These are phyloP conservation scores for Ophiocordyceps sinensis DNA, from an alignment of 2,329 filamentous ascomycete genomes.

Conservation along the genomic window DNA sequence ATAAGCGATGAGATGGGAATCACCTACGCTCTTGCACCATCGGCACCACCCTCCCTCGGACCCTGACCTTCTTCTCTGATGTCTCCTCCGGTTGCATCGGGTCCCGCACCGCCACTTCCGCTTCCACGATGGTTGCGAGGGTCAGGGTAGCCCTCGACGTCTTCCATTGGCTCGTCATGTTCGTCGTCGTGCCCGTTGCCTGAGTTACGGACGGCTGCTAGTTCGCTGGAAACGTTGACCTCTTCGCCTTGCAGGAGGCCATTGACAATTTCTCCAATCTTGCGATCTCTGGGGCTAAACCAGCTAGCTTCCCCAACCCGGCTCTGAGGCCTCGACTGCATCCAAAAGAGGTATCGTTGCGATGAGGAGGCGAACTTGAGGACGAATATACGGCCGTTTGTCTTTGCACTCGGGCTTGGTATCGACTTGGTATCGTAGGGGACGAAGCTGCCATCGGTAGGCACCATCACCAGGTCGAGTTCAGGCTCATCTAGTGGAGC, in stretches of 20 bases:
- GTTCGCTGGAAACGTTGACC: slow-evolving; percentile 60
- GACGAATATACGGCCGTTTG: slow-evolving; percentile 81
- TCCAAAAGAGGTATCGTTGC: slow-evolving; percentile 86
- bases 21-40: slow-evolving; percentile 99
- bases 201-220: slow-evolving; percentile 45
- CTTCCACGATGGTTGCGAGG: slow-evolving; percentile 41
- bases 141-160: slow-evolving; percentile 52
- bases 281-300: slow-evolving; percentile 75
- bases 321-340: slow-evolving; percentile 78
- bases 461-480: slow-evolving; percentile 87
- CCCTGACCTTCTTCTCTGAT: slow-evolving; percentile 79
- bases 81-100: slow-evolving; percentile 81
- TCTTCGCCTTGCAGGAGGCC: slow-evolving; percentile 77
- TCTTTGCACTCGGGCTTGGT: slow-evolving; percentile 44
- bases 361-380: slow-evolving; percentile 91
- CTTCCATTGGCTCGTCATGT: slow-evolving; percentile 36
- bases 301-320: slow-evolving; percentile 54
- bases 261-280: slow-evolving; percentile 80
- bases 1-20: slow-evolving; percentile 17
- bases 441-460: slow-evolving; percentile 72
- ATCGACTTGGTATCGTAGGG: slow-evolving; percentile 55
- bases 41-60: slow-evolving; percentile 82
- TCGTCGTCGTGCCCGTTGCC: slow-evolving; percentile 42
- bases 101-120: slow-evolving; percentile 66
- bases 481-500: slow-evolving; percentile 58